Percentiles rank a stretch among this genome's conserved stretches.
Conservation (phyloP, 192 early-diverging fungal genomes). For the Podila verticillata region DNA sequence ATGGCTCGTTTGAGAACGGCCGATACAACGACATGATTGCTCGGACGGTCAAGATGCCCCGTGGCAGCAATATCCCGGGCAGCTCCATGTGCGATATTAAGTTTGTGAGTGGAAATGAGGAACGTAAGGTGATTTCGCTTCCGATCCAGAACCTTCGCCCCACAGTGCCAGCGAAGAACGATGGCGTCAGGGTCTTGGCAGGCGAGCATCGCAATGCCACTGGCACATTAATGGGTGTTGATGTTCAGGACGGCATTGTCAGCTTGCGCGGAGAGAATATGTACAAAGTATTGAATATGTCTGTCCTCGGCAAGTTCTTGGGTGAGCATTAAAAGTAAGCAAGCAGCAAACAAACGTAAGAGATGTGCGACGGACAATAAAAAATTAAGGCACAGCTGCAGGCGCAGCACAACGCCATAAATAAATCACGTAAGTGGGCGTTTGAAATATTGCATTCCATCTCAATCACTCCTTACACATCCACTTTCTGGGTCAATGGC, state of each 20-base stretch:
- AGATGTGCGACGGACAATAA: too few relatives aligned
- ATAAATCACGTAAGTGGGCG: too few relatives aligned
- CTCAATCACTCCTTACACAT: too few relatives aligned
- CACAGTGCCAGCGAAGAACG: conserved; percentile 73
- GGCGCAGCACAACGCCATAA: too few relatives aligned
- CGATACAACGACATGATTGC: conserved; percentile 61
- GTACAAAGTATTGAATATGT: conserved; percentile 67
- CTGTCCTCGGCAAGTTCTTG: conserved; percentile 61
- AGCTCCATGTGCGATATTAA: conserved; percentile 57
- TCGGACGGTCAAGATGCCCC: conserved; percentile 60
- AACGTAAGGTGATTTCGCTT: conserved; percentile 40
- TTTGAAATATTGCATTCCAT: too few relatives aligned
- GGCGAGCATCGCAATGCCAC: conserved; percentile 66
- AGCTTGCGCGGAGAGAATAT: conserved; percentile 65
- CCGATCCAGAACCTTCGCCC: conserved; percentile 57
- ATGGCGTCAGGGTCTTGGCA: conserved; percentile 76
- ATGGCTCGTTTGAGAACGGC: conserved; percentile 43
- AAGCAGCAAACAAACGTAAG: too few relatives aligned
- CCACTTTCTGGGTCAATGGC: too few relatives aligned
- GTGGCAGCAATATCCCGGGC: conserved; percentile 33
- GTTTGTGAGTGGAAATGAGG: conserved; percentile 44
- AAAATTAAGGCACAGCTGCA: too few relatives aligned
- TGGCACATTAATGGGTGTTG: conserved; percentile 76
- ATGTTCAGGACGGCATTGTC: conserved; percentile 80
- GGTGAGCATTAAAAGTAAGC: neutral